Evolutionary conservation across 805 yeast genomes (phyloP), one percentile per base, ranked within the genome.

Genomic region (Diddensiella caesifluorescens): DNA sequence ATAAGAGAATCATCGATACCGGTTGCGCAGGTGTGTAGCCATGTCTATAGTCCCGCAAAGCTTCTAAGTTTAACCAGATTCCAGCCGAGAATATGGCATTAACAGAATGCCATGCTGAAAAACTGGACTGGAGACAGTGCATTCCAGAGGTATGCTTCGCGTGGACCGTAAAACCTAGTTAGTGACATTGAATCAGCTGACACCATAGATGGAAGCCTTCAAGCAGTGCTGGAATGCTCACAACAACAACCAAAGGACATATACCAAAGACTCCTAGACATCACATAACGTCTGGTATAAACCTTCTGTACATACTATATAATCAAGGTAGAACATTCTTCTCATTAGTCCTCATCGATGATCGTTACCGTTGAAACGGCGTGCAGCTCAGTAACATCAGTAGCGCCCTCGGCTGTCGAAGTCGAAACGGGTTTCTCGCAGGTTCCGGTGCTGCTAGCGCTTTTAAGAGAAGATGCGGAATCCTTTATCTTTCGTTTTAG

Each of bases 101-200:
- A 23, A 85, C 80, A 39, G 61, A 84, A 25, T 85, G 95, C 51
- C 88, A 82, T 56, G 88, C 87, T 3, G 94, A 83, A 45, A 80
- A 80, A 1, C 77, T 77, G 22, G 94, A 85, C 56, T 85, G 95
- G 95, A 64, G 94, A 41, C 63, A 77, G 53, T 83, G 94, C 50
- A 58, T 75, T 2, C 63, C 65, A 15, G 92, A 84, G 57, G 82
- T 80, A 53, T 45, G 77, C 57, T 12, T 5, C 16, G 28, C 22
- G 12, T 15, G 2, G 18, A 3, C 13, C 15, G 10, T 16, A 7
- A 5, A 35, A 23, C 2, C 32, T 6, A 13, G 9, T 4, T 26
- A 5, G 19, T 19, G 12, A 18, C 18, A 3, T 19, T 22, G 19
- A 29, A 4, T n/a, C n/a, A n/a, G 10, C 23, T 18, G 9, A 19